Evolutionary conservation across 1,284 basidiomycete genomes (phyloP).

Genomic region (Rhodofomes roseus): DNA sequence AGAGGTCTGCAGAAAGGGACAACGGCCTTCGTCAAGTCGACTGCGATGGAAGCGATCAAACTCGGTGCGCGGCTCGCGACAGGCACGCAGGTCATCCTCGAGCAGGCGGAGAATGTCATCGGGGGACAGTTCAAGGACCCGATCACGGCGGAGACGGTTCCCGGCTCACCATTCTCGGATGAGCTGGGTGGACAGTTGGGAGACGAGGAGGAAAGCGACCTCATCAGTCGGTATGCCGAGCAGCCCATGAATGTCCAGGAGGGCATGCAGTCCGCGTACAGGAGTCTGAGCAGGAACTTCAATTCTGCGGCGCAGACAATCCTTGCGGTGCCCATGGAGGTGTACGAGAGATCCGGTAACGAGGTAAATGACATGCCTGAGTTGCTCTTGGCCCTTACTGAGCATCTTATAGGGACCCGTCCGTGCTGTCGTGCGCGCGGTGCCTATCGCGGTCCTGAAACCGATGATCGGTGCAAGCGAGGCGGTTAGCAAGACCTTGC

Average conservation of each 20-base stretch:
- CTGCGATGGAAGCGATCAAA: slow-evolving; percentile 92
- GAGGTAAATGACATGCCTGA: slow-evolving; percentile 51
- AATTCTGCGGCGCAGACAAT: slow-evolving; percentile 97
- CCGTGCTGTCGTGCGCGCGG: slow-evolving; percentile 89
- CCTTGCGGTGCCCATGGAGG: slow-evolving; percentile 97
- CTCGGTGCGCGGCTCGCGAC: slow-evolving; percentile 94
- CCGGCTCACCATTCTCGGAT: slow-evolving; percentile 31
- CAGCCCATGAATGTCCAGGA: slow-evolving; percentile 84
- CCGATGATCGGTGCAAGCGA: slow-evolving; percentile 97
- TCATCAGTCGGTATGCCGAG: slow-evolving; percentile 86
- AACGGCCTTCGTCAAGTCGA: slow-evolving; percentile 88
- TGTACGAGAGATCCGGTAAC: slow-evolving; percentile 88
- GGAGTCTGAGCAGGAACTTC: slow-evolving; percentile 79
- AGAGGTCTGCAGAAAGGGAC: slow-evolving; percentile 94
- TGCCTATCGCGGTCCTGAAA: slow-evolving; percentile 94
- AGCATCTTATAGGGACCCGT: slow-evolving; percentile 71
- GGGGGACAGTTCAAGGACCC: slow-evolving; percentile 71
- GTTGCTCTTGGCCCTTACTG: slow-evolving; percentile 2
- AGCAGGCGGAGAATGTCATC: slow-evolving; percentile 91
- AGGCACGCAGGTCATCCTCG: slow-evolving; percentile 95
- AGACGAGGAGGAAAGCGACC: slow-evolving; percentile 44
- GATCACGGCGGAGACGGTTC: slow-evolving; percentile 65
- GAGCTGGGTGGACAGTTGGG: slow-evolving; percentile 36
- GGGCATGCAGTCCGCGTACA: slow-evolving; percentile 89
- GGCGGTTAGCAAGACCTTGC: slow-evolving; percentile 91